Base-by-base conservation (phyloP, 1,284 basidiomycete species). In the Sporisorium exsertum region DNA sequence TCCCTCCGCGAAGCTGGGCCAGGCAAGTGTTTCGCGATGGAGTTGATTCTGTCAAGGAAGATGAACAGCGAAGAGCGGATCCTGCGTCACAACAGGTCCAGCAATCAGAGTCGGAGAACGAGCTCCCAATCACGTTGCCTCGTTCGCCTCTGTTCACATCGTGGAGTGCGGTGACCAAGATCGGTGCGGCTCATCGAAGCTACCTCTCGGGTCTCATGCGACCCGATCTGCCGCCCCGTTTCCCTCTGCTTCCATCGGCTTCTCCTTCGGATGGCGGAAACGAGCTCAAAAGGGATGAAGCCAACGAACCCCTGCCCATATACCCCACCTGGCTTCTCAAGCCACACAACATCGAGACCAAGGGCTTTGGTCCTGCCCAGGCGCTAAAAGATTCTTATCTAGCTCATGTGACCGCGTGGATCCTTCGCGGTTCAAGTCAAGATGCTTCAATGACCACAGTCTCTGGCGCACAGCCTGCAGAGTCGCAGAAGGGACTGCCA, bases 321-420 rank as follows among this genome's bases (percentile, higher is more conserved):
- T 73, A 72, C 40, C 75, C 75, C 7, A 72, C 66, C 2, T 69
- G 74, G 74, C 63, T 77, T 26, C 69, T 77, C 35, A 58, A 65
- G 26, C 60, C 69, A 12, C 66, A 63, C 45, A 58, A 58, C 33
- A 46, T 64, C 40, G 69, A 80, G 37, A 58, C 43, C 3, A 79
- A 76, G 27, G 80, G 80, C 29, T 81, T 81, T 51, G 61, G 61
- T 20, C 72, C 78, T 2, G 80, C 80, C 10, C 80, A 81, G 47
- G 70, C 76, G 13, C 64, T 81, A 45, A 81, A 81, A 49, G 80
- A 81, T 20, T 63, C 78, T 1, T 81, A 74, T 22, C 57, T 81
- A 15, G 80, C 79, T 0, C 78, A 80, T 54, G 77, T 78, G 13
- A 73, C 77, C 0, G 60, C 66, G 0, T 70, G 70, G 58, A 52